Evolutionary conservation across 257 asterid genomes (phyloP).

Genomic region (Plantago ovata): DNA sequence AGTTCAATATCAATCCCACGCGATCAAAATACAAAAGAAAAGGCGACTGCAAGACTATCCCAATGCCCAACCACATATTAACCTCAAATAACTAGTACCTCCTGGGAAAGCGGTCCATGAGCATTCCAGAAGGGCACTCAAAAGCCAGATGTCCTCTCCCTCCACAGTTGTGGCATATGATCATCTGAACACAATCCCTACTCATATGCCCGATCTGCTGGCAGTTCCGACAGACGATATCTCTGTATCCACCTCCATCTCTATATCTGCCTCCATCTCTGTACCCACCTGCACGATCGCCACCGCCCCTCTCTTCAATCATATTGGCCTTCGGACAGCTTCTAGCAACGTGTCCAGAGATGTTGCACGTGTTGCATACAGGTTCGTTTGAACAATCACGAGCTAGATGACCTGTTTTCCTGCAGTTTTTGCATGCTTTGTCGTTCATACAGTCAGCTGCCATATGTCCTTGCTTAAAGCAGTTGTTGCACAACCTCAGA

Average conservation of each 20-base stretch:
- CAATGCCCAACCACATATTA: not conserved
- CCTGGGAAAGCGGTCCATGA: conserved; percentile 62
- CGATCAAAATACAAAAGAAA: conserved; percentile 9
- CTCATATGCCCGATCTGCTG: conserved; percentile 85
- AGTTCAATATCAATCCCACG: conserved; percentile 23
- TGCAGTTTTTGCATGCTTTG: conserved; percentile 80
- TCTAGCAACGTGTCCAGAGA: conserved; percentile 67
- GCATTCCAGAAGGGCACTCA: conserved; percentile 84
- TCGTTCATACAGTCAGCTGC: conserved; percentile 72
- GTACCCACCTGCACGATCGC: conserved; percentile 25
- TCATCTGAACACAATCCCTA: conserved; percentile 59
- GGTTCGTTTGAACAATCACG: conserved; percentile 70
- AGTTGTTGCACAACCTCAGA: conserved; percentile 71
- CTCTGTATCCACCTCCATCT: conserved; percentile 37
- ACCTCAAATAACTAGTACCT: conserved; percentile 43
- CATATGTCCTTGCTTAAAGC: conserved; percentile 81
- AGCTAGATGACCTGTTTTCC: conserved; percentile 70
- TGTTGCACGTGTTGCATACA: conserved; percentile 63
- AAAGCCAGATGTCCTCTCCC: conserved; percentile 83
- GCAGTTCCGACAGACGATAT: conserved; percentile 70
- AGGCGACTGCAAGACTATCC: not conserved
- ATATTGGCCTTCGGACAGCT: conserved; percentile 62
- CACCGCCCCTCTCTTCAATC: conserved; percentile 52
- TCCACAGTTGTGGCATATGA: conserved; percentile 85
- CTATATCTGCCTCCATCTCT: conserved; percentile 22